Evolutionary conservation across 495 filamentous ascomycete genomes (phyloP).

Genomic region (Penicillium argentinense): DNA sequence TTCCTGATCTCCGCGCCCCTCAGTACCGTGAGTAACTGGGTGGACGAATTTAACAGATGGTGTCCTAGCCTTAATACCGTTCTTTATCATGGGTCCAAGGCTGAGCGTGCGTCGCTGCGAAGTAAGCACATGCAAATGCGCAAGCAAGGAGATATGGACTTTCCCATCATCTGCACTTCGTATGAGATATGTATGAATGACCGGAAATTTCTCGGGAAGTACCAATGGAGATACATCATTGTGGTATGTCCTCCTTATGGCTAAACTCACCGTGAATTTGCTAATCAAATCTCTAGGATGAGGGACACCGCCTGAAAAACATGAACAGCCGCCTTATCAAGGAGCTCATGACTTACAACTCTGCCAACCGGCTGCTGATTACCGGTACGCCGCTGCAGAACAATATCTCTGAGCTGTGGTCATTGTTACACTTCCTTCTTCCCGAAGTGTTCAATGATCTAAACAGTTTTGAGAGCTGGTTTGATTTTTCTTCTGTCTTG

Average conservation of each 20-base stretch:
- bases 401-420: constrained; percentile 94
- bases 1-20: constrained; percentile 88
- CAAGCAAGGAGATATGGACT: constrained; percentile 62
- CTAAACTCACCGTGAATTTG: neutral
- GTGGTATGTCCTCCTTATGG: constrained; percentile 58
- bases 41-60: constrained; percentile 92
- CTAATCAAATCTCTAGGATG: constrained; percentile 57
- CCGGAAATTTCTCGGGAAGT: constrained; percentile 70
- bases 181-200: constrained; percentile 97
- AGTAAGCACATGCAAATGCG: constrained; percentile 58
- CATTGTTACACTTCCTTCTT: constrained; percentile 87
- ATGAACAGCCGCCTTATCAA: constrained; percentile 89
- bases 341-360: constrained; percentile 82
- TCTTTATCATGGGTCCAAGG: constrained; percentile 83
- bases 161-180: constrained; percentile 88
- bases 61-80: constrained; percentile 82
- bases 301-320: constrained; percentile 97
- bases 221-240: constrained; percentile 95
- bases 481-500: constrained; percentile 88
- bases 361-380: constrained; percentile 86
- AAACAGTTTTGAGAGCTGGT: constrained; percentile 89
- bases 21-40: constrained; percentile 93
- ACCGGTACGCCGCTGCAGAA: constrained; percentile 96
- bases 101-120: constrained; percentile 71
- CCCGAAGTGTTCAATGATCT: constrained; percentile 90